Base-by-base conservation (phyloP, 129 eudicot genomes). In the Centella asiatica region DNA sequence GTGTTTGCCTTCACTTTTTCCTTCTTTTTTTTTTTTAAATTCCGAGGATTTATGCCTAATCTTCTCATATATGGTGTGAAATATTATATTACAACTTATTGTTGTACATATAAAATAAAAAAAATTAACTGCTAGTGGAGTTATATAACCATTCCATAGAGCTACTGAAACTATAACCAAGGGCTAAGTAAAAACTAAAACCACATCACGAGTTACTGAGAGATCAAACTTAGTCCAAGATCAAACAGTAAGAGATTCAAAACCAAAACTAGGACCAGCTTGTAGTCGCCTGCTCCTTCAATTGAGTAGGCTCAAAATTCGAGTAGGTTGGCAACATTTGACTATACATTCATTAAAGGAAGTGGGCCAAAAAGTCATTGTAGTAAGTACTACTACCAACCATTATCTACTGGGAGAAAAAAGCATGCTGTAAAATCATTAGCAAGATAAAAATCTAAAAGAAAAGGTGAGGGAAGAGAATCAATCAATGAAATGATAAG, bases 391-490 rank as follows among this genome's bases (percentile, higher is more conserved):
- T 53, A 54, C 60, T 27, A 20, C 17, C 20, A 34, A 27, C 4
- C 4, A n/a, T n/a, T n/a, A n/a, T n/a, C n/a, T n/a, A n/a, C n/a
- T 18, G 26, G 26, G 60, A 25, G 60, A 24, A 54, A 4, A 54
- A 54, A 54, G 34, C 57, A 51, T 53, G 59, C 10, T 53, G 59
- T 53, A 56, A 56, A 56, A 56, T 56, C 61, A 56, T 56, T 56
- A 56, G 61, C 14, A 15, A 18, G 42, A 56, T 56, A 40, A 28
- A 56, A 29, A 15, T 33, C 6, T 20, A 56, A 56, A 56, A 56
- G 10, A 31, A 31, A n/a, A n/a, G n/a, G n/a, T n/a, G n/a, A n/a
- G n/a, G n/a, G n/a, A n/a, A 56, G 61, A 18, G 19, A 56, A 9
- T 18, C 42, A 39, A 31, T 56, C 61, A 56, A 34, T 58, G 46